These are phyloP conservation scores for Carex parvula DNA, from an alignment of 176 grass and related monocot genomes.

Conservation along the genomic window DNA sequence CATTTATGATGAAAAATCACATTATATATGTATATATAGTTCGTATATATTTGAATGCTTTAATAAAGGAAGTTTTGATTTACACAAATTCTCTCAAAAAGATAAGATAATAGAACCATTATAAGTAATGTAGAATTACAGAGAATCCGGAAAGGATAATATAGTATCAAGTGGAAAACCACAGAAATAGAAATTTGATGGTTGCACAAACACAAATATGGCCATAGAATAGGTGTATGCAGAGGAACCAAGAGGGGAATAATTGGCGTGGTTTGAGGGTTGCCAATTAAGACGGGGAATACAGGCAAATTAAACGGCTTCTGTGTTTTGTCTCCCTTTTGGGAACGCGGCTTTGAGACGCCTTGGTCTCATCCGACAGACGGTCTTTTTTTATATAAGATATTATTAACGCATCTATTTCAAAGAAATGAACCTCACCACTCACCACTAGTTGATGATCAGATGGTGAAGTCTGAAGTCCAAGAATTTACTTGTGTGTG, in stretches of 20 bases:
- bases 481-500: neutral
- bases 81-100: too few species aligned
- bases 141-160: neutral
- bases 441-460: neutral
- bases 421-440: neutral
- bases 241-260: neutral
- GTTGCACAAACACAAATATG: neutral
- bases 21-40: neutral
- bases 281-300: neutral
- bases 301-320: neutral
- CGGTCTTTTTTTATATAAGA: neutral
- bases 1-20: neutral
- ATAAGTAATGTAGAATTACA: neutral
- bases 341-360: slow-evolving; percentile 10
- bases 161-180: neutral
- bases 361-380: slow-evolving; percentile 22
- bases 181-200: neutral
- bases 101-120: neutral
- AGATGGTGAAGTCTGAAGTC: slow-evolving; percentile 2
- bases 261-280: neutral
- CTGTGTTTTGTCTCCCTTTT: slow-evolving; percentile 3
- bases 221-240: neutral
- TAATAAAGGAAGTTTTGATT: neutral
- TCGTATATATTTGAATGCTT: neutral
- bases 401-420: neutral